phyloP scores from a whole-genome alignment of 2,329 filamentous ascomycete species.

The Trichoderma atrobrunneum region DNA sequence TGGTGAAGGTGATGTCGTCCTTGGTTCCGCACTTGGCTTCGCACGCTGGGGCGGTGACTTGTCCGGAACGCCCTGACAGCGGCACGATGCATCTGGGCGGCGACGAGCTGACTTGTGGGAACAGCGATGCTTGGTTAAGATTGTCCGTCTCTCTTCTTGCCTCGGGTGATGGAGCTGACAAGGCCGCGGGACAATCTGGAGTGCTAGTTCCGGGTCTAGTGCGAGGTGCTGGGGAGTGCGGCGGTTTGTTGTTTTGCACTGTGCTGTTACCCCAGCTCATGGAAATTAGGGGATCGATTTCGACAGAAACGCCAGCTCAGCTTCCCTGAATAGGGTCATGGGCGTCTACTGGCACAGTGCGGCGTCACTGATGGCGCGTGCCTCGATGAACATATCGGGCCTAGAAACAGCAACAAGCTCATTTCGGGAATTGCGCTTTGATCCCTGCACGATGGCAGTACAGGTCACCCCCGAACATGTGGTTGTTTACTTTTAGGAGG shows the following conservation, averaged over 20 bases:
- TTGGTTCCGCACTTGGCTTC: conserved; percentile 43
- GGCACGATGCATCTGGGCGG: conserved; percentile 68
- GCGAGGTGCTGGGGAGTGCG: background rate
- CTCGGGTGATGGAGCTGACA: conserved; percentile 16
- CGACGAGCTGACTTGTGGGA: conserved; percentile 14
- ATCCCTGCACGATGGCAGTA: background rate
- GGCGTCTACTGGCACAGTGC: background rate
- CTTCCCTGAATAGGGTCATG: background rate
- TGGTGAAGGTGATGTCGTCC: conserved; percentile 32
- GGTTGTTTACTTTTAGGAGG: conserved; percentile 1
- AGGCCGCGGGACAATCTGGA: conserved; percentile 16
- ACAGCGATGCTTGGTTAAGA: background rate
- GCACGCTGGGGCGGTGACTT: conserved; percentile 62
- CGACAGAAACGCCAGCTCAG: background rate
- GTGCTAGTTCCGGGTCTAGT: background rate
- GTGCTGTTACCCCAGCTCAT: background rate
- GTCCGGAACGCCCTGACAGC: conserved; percentile 66
- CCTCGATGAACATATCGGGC: background rate
- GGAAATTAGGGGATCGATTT: background rate
- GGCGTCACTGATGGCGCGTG: background rate
- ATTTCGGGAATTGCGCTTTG: conserved; percentile 3
- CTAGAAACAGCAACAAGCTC: conserved; percentile 4
- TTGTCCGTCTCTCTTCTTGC: conserved; percentile 8
- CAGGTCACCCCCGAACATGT: background rate
- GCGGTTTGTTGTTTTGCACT: background rate